Evolutionary conservation across 352 stramenopile species (phyloP).

Genomic region (Globisporangium radiosum): DNA sequence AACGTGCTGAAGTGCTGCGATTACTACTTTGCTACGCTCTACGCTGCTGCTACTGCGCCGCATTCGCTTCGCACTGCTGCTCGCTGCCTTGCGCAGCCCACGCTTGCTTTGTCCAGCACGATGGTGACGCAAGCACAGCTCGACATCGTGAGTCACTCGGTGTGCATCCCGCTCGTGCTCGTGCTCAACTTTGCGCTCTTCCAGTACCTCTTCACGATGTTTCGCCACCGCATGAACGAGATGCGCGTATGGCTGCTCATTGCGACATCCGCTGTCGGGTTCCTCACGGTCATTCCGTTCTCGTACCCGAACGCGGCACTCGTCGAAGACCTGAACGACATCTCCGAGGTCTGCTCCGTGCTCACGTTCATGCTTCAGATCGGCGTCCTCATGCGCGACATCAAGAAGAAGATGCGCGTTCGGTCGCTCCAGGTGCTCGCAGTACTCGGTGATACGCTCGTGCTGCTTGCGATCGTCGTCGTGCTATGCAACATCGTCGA

Average conservation of each 20-base stretch:
- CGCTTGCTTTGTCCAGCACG: not conserved
- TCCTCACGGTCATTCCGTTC: slow-evolving; percentile 19
- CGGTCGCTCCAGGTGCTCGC: not conserved
- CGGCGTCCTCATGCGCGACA: slow-evolving; percentile 21
- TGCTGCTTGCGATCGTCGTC: not conserved
- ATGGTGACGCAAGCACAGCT: not conserved
- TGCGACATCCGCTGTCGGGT: slow-evolving; percentile 10
- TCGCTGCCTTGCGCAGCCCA: not conserved
- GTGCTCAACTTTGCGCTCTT: slow-evolving; percentile 37
- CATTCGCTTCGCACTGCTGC: not conserved
- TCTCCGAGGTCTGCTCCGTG: slow-evolving; percentile 22
- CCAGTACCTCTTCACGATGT: slow-evolving; percentile 31
- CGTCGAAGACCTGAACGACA: slow-evolving; percentile 23
- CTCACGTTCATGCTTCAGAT: slow-evolving; percentile 38
- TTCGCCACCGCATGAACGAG: slow-evolving; percentile 20
- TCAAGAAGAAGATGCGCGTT: slow-evolving; percentile 23
- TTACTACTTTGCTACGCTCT: too few species aligned
- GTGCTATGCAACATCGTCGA: slow-evolving; percentile 1
- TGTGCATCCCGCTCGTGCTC: slow-evolving; percentile 22
- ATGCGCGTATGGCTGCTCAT: slow-evolving; percentile 14
- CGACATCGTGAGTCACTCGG: not conserved
- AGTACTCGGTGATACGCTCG: not conserved
- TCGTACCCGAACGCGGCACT: slow-evolving; percentile 15
- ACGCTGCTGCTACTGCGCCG: too few species aligned
- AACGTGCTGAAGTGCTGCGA: too few species aligned